Base-by-base conservation (phyloP, 352 stramenopile species). In the Pythium phragmitis region DNA sequence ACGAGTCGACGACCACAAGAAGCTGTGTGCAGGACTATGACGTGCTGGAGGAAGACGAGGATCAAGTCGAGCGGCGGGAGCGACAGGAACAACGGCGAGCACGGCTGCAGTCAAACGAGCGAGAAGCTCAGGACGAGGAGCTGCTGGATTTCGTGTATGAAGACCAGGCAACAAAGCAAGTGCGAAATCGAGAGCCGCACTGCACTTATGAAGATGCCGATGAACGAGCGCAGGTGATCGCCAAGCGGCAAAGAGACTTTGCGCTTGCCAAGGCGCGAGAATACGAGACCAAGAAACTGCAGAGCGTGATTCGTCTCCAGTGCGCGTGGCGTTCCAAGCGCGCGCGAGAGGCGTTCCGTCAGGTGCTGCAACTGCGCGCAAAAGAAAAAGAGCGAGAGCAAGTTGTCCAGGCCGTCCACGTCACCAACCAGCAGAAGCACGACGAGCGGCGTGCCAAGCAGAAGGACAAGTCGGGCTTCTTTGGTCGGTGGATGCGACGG, bases 261-360 rank as follows among this genome's bases (percentile, higher is more conserved):
- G 67, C 77, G 21, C 37, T 57, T 2, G 63, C 67, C 17, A 72
- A 83, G 14, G 60, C 65, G 13, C 42, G 41, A 1, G 65, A 77
- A 56, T 80, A 84, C 52, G 70, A 84, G 14, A 55, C 30, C 14
- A 88, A 80, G 56, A 76, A 80, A 50, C 67, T 91, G 4, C 61
- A 60, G 26, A 87, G 78, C 48, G 73, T 82, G 50, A 55, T 94
- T n/a, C 74, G 70, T 19, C 69, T 93, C 5, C 85, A 94, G 78
- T 92, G 85, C 46, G 85, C 85, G 4, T 94, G 79, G 77, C 77
- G 85, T 11, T 85, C 70, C 34, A 90, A 88, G 58, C 78, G 82
- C 2, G 85, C 85, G 12, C 69, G 82, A 0, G 70, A 82, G 23
- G 69, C 77, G 8, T 89, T 92, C 19, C 80, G 72, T 0, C 77